Percentiles rank a stretch among this genome's conserved stretches.
These are phyloP conservation scores for Sclerotinia glacialis DNA, from an alignment of 2,329 filamentous ascomycete genomes.

Conservation along the genomic window DNA sequence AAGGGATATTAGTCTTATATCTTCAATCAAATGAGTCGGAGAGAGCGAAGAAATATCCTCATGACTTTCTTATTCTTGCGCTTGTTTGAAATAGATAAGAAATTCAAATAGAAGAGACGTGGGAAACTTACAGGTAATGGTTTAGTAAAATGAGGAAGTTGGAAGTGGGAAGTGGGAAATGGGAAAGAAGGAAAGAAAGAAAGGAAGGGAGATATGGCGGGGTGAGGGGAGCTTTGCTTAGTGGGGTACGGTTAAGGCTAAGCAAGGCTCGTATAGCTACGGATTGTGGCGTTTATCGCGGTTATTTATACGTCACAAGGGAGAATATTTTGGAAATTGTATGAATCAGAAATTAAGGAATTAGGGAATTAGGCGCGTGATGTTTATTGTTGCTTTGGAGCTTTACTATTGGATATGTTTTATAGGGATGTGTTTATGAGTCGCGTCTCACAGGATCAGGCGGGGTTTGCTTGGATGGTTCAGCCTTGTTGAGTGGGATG, in stretches of 20 bases:
- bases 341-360: not conserved
- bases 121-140: not conserved
- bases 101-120: not conserved
- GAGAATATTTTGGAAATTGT: too few species aligned
- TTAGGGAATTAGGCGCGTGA: not conserved
- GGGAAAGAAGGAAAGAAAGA: constrained; percentile 3
- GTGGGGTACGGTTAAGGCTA: not conserved
- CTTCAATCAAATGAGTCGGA: too few species aligned
- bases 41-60: not conserved
- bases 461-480: not conserved
- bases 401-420: constrained; percentile 3
- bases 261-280: not conserved
- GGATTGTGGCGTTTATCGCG: constrained; percentile 2
- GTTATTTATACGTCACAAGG: constrained; percentile 1
- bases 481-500: constrained; percentile 1
- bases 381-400: not conserved
- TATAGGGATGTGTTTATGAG: not conserved
- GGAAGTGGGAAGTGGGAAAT: too few species aligned
- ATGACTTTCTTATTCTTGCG: too few species aligned
- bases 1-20: not conserved
- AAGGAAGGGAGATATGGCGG: not conserved
- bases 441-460: not conserved
- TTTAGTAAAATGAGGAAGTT: not conserved
- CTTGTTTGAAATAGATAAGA: too few species aligned
- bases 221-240: constrained; percentile 12